Conservation (phyloP, 2,329 filamentous ascomycete species). For the Hansfordia pulvinata region DNA sequence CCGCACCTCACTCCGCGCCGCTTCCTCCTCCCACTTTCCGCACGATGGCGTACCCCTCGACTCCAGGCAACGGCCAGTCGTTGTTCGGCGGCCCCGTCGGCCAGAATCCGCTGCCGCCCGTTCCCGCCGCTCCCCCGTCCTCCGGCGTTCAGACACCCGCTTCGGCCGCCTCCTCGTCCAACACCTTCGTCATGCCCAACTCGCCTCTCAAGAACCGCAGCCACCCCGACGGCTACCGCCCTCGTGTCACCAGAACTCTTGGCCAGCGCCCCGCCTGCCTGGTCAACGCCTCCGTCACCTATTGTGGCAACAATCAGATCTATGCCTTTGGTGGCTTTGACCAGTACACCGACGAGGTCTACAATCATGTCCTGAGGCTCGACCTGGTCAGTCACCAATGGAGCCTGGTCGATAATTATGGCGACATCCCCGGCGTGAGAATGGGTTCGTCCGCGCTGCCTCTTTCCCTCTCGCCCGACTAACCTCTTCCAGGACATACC, state of each 20-base stretch:
- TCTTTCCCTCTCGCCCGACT: slow-evolving; percentile 2
- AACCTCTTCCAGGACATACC: slow-evolving; percentile 57
- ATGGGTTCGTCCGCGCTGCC: slow-evolving; percentile 73
- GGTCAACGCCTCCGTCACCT: slow-evolving; percentile 97
- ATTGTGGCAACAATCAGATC: slow-evolving; percentile 93
- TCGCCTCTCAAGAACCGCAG: slow-evolving; percentile 58
- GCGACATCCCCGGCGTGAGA: slow-evolving; percentile 89
- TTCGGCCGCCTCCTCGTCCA: slow-evolving; percentile 45
- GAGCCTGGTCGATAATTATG: slow-evolving; percentile 96
- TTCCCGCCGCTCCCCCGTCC: slow-evolving; percentile 10
- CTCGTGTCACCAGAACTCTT: slow-evolving; percentile 66
- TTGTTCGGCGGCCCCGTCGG: slow-evolving; percentile 17
- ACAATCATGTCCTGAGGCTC: slow-evolving; percentile 88
- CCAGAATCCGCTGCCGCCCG: slow-evolving; percentile 10
- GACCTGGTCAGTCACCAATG: slow-evolving; percentile 83
- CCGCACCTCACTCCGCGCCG: too few relatives aligned
- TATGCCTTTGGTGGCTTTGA: slow-evolving; percentile 98
- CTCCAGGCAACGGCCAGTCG: slow-evolving; percentile 11
- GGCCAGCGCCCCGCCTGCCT: slow-evolving; percentile 82
- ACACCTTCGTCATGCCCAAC: slow-evolving; percentile 85
- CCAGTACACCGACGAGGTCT: slow-evolving; percentile 97
- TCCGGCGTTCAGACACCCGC: slow-evolving; percentile 16
- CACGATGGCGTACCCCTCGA: slow-evolving; percentile 7
- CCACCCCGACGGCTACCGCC: slow-evolving; percentile 63
- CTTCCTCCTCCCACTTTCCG: too few relatives aligned